Percentiles rank a stretch among this genome's conserved stretches.
Conservation (phyloP, 192 early-diverging fungal species). For the Backusella psychrophila region DNA sequence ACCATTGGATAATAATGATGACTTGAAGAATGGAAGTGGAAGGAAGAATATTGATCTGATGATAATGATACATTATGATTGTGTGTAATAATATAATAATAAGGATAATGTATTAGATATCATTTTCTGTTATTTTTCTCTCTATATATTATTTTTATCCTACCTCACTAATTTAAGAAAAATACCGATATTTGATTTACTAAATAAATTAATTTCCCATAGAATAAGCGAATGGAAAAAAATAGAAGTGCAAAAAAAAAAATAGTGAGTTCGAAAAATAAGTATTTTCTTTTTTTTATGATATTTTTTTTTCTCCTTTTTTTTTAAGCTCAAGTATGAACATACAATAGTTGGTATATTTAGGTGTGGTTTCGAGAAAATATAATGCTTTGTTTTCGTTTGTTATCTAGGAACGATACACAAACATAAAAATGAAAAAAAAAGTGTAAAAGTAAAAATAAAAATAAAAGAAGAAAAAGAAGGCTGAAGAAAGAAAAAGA, state of each 20-base stretch:
- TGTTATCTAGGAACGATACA: neutral
- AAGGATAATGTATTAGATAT: neutral
- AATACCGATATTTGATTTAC: neutral
- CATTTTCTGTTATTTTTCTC: neutral
- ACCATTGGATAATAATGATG: neutral
- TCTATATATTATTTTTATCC: neutral
- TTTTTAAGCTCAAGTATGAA: neutral
- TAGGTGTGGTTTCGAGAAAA: neutral
- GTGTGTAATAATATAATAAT: neutral
- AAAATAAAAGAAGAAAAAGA: neutral
- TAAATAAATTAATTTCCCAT: constrained; percentile 4
- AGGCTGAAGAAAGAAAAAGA: neutral
- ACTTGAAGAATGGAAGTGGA: neutral
- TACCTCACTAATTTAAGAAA: constrained; percentile 6
- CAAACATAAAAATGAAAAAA: neutral
- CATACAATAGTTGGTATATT: neutral
- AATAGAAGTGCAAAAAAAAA: neutral
- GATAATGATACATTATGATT: neutral
- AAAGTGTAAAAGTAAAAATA: neutral
- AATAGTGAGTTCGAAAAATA: neutral
- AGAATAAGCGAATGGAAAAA: constrained; percentile 1
- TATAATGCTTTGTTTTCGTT: neutral
- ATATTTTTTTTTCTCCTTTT: neutral
- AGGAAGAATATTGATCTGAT: neutral
- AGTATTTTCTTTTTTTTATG: neutral